Evolutionary conservation across 2,329 filamentous ascomycete genomes (phyloP), one percentile per base, ranked within the genome.

Genomic region (Colletotrichum sansevieriae): DNA sequence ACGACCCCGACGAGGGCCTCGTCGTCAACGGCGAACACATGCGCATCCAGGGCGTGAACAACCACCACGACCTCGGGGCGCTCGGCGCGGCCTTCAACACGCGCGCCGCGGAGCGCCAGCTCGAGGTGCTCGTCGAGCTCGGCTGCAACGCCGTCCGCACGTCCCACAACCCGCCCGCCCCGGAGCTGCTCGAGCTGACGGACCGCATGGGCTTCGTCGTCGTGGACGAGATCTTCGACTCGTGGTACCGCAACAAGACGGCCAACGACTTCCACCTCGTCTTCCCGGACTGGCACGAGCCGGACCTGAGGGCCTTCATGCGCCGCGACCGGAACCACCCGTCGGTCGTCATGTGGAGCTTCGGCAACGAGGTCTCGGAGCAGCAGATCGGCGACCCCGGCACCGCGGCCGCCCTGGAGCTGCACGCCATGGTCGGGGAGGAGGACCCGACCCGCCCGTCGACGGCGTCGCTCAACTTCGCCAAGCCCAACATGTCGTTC

Each of bases 321-420:
- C 81, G 84, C 4, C 82, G 85, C 8, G 86, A 88, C 73, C 78
- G 85, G 18, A 88, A 88, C 72, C 85, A 87, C 72, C 81, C 85
- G 3, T 87, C 85, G 1, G 76, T 88, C 22, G 77, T 85, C 33
- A 78, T 78, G 1, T 87, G 85, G 86, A 85, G 83, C 68, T 80
- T 84, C 57, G 85, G 86, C 3, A 88, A 88, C 73, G 86, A 88
- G 73, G 79, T 88, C 2, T 73, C 77, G 1, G 85, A 88, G 72
- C 85, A 88, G 74, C 70, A 73, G 15, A 75, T 73, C 5, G 75
- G 76, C 43, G 68, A 75, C 51, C 69, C 75, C 2, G 79, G 79
- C 8, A 77, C 75, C 3, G 72, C 73, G 0, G 72, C 78, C 0
- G 80, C 78, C 12, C 73, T 74, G 25, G 57, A 61, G 9, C 79